Conservation (phyloP, 2,329 filamentous ascomycete genomes). For the Penicillium thymicola region DNA sequence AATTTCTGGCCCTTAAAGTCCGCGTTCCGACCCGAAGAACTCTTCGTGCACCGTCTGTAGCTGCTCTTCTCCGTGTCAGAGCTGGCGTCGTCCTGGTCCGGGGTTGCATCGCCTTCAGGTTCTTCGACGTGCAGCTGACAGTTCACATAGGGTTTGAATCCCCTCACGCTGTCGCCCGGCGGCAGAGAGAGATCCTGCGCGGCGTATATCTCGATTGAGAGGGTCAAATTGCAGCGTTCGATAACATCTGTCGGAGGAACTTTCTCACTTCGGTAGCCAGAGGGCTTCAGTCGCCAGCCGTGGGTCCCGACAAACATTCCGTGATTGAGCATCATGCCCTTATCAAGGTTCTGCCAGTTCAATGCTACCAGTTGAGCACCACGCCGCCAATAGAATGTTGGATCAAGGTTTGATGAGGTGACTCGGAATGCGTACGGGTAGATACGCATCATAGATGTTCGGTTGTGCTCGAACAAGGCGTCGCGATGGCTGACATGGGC, state of each 20-base stretch:
- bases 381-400: conserved; percentile 78
- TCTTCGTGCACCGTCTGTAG: conserved; percentile 60
- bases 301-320: conserved; percentile 80
- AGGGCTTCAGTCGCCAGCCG: conserved; percentile 83
- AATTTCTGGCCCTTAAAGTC: conserved; percentile 62
- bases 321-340: conserved; percentile 94
- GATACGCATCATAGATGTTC: conserved; percentile 76
- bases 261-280: conserved; percentile 58
- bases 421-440: conserved; percentile 83
- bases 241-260: conserved; percentile 36
- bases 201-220: conserved; percentile 70
- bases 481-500: conserved; percentile 52
- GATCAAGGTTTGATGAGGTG: conserved; percentile 81
- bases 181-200: conserved; percentile 73
- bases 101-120: conserved; percentile 47
- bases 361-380: conserved; percentile 88
- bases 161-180: conserved; percentile 50
- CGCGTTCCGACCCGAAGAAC: conserved; percentile 58
- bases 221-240: conserved; percentile 56
- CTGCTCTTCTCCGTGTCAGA: conserved; percentile 41
- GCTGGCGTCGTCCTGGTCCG: conserved; percentile 47
- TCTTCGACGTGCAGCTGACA: conserved; percentile 78
- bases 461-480: conserved; percentile 78
- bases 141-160: conserved; percentile 72
- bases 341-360: conserved; percentile 90